Evolutionary conservation across 805 yeast species (phyloP).

Genomic region (Maudiozyma pseudohumilis): DNA sequence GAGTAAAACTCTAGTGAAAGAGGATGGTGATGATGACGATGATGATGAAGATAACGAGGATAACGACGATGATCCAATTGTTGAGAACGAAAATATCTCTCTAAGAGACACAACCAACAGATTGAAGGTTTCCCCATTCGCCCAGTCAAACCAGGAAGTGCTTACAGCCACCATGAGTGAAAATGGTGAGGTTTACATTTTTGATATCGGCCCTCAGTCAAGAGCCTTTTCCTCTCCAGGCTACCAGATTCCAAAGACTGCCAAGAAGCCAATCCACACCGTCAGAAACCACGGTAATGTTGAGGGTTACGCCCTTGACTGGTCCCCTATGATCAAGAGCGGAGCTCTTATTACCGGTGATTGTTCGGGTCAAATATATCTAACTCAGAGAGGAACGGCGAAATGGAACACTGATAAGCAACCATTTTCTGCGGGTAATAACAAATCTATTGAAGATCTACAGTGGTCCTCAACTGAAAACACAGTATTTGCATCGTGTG

Average conservation of each 20-base stretch:
- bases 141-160: slow-evolving; percentile 55
- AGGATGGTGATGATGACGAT: slow-evolving; percentile 66
- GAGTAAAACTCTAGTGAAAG: slow-evolving; percentile 77
- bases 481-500: slow-evolving; percentile 93
- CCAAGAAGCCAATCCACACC: slow-evolving; percentile 75
- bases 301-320: slow-evolving; percentile 96
- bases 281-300: slow-evolving; percentile 79
- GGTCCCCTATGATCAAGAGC: slow-evolving; percentile 78
- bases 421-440: slow-evolving; percentile 54
- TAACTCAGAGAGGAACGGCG: slow-evolving; percentile 66
- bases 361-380: slow-evolving; percentile 68
- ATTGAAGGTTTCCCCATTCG: slow-evolving; percentile 72
- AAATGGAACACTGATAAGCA: slow-evolving; percentile 81
- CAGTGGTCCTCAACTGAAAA: slow-evolving; percentile 92
- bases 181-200: slow-evolving; percentile 79
- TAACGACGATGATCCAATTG: slow-evolving; percentile 67
- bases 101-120: slow-evolving; percentile 81
- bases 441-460: slow-evolving; percentile 84
- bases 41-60: slow-evolving; percentile 62
- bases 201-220: slow-evolving; percentile 69
- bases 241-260: slow-evolving; percentile 60
- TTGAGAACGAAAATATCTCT: slow-evolving; percentile 76
- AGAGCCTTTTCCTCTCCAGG: slow-evolving; percentile 88
- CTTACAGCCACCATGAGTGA: slow-evolving; percentile 84
- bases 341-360: slow-evolving; percentile 89